Percentiles rank a stretch among this genome's conserved stretches.
These are phyloP conservation scores for Xylariaceae sp. DNA, from an alignment of 2,329 filamentous ascomycete genomes.

Conservation along the genomic window DNA sequence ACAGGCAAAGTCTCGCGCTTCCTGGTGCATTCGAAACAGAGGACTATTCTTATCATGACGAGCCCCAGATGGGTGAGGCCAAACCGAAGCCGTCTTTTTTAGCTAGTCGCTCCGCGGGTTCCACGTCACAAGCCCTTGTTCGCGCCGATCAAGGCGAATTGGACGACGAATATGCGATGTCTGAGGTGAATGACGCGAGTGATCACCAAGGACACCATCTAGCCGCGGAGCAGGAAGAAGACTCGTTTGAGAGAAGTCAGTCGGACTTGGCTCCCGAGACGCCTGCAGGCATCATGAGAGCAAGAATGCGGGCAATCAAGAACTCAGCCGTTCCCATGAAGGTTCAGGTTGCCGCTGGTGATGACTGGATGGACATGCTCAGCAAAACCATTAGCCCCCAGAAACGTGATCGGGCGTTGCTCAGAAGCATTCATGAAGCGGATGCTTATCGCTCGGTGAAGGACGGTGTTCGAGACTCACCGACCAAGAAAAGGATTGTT, in stretches of 20 bases:
- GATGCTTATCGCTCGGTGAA: slow-evolving; percentile 47
- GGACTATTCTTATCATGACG: slow-evolving; percentile 51
- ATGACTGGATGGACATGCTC: slow-evolving; percentile 91
- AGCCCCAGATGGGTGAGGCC: slow-evolving; percentile 43
- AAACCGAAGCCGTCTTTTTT: slow-evolving; percentile 73
- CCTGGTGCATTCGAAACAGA: slow-evolving; percentile 77
- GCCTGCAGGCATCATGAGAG: slow-evolving; percentile 59
- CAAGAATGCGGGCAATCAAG: slow-evolving; percentile 61
- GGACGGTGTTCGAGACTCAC: slow-evolving; percentile 25
- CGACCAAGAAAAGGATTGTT: slow-evolving; percentile 33
- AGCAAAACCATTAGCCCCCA: slow-evolving; percentile 90
- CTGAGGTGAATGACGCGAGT: slow-evolving; percentile 68
- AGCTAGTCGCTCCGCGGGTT: slow-evolving; percentile 86
- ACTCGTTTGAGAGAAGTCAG: slow-evolving; percentile 51
- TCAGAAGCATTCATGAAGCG: slow-evolving; percentile 58
- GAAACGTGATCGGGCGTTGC: slow-evolving; percentile 81
- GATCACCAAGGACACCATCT: slow-evolving; percentile 69
- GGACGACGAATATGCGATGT: slow-evolving; percentile 74
- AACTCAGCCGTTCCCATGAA: slow-evolving; percentile 55
- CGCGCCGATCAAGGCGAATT: slow-evolving; percentile 62
- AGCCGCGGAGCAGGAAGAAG: slow-evolving; percentile 68
- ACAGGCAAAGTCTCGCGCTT: slow-evolving; percentile 49
- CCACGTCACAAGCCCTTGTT: slow-evolving; percentile 58
- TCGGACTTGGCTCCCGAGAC: slow-evolving; percentile 45
- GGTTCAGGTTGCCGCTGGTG: slow-evolving; percentile 62